Conservation (phyloP, 148 eudicot species). For the Diospyros lotus region DNA sequence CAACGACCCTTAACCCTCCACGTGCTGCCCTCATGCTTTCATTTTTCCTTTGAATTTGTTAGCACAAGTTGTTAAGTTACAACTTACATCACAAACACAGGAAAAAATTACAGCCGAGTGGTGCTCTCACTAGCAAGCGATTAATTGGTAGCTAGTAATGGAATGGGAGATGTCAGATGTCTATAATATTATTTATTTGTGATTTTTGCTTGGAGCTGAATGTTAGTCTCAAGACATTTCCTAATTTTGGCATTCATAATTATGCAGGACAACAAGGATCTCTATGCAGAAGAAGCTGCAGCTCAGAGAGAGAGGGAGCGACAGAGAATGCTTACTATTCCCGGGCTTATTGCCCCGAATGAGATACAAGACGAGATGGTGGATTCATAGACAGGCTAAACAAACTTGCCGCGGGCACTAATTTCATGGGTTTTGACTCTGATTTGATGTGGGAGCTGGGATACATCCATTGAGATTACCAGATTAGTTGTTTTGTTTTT, state of each 20-base stretch:
- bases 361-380: constrained; percentile 97
- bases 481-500: constrained; percentile 10
- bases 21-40: too few relatives aligned
- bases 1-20: too few relatives aligned
- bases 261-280: constrained; percentile 95
- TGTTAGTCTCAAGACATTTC: neutral
- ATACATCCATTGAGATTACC: constrained; percentile 17
- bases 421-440: neutral
- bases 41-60: too few relatives aligned
- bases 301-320: constrained; percentile 88
- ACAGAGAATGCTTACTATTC: constrained; percentile 76
- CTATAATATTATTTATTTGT: too few relatives aligned
- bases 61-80: too few relatives aligned
- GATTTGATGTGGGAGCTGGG: constrained; percentile 12
- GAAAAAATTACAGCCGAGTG: too few relatives aligned
- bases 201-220: too few relatives aligned
- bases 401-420: constrained; percentile 1
- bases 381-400: constrained; percentile 46
- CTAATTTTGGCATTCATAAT: neutral
- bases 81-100: too few relatives aligned
- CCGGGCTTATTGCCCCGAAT: constrained; percentile 92
- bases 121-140: too few relatives aligned
- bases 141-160: too few relatives aligned
- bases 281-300: constrained; percentile 97
- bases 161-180: too few relatives aligned